Percentiles rank a stretch among this genome's conserved stretches.
phyloP scores from a whole-genome alignment of 345 rosid genomes.

The Hirschfeldia incana region DNA sequence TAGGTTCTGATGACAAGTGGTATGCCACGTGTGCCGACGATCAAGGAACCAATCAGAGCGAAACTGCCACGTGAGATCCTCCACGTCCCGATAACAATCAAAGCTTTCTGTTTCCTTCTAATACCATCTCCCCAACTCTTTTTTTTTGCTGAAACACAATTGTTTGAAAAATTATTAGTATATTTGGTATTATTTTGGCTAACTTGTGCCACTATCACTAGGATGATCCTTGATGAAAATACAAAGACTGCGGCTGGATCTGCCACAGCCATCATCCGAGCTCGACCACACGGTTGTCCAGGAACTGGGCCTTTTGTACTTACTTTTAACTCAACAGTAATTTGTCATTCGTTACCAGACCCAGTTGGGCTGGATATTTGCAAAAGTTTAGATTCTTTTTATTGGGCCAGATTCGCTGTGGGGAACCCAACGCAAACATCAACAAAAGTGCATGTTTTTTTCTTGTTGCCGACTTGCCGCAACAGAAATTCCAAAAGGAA shows the following conservation, averaged over 20 bases:
- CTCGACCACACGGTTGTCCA: background rate
- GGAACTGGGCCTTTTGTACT: background rate
- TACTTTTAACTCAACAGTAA: background rate
- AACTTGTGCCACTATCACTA: background rate
- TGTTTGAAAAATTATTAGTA: background rate
- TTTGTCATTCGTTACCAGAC: background rate
- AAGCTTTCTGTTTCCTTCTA: constrained; percentile 24
- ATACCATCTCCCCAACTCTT: background rate
- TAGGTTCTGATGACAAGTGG: constrained; percentile 33
- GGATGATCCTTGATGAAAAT: background rate
- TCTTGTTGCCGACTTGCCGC: background rate
- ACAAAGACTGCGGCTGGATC: background rate
- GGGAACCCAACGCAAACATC: background rate
- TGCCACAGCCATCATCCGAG: background rate
- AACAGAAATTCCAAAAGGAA: background rate
- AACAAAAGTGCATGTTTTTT: background rate
- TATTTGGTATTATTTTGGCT: background rate
- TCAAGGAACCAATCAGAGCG: constrained; percentile 35
- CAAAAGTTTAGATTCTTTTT: background rate
- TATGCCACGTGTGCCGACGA: constrained; percentile 42
- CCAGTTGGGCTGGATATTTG: background rate
- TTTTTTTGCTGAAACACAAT: background rate
- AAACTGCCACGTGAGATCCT: constrained; percentile 38
- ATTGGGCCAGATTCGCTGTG: background rate
- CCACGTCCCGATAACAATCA: constrained; percentile 25